Evolutionary conservation across 2,329 filamentous ascomycete genomes (phyloP).

Genomic region (Exophiala lecanii-corni): DNA sequence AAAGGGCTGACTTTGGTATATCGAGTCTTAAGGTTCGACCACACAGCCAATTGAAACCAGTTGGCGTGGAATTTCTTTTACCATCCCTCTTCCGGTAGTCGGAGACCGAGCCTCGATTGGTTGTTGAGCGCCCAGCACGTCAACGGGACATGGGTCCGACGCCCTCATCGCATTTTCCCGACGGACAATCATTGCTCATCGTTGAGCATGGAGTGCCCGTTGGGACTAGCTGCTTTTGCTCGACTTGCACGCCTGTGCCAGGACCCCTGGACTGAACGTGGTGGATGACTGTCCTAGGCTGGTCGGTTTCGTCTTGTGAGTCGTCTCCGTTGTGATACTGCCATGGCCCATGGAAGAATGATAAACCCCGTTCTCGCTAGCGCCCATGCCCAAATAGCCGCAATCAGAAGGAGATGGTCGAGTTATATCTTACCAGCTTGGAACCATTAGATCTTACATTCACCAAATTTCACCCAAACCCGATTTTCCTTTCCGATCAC

Average conservation of each 20-base stretch:
- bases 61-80: too few relatives aligned
- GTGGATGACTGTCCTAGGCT: too few relatives aligned
- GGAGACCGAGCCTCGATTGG: slow-evolving; percentile 9
- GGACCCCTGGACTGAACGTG: slow-evolving; percentile 7
- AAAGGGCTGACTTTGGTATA: too few relatives aligned
- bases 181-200: slow-evolving; percentile 16
- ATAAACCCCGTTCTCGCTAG: slow-evolving; percentile 17
- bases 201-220: neutral
- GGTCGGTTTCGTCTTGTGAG: too few relatives aligned
- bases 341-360: slow-evolving; percentile 23
- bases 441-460: slow-evolving; percentile 12
- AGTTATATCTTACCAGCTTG: slow-evolving; percentile 17
- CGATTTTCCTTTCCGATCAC: slow-evolving; percentile 2
- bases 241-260: neutral
- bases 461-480: slow-evolving; percentile 13
- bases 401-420: slow-evolving; percentile 7
- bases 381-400: slow-evolving; percentile 11
- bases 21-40: too few relatives aligned
- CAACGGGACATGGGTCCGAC: slow-evolving; percentile 2
- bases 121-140: neutral
- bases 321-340: too few relatives aligned
- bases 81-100: slow-evolving; percentile 16
- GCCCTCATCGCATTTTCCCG: slow-evolving; percentile 15
- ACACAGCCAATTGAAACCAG: too few relatives aligned
- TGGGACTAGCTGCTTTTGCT: neutral